Evolutionary conservation across 192 early-diverging fungal genomes (phyloP).

Genomic region (Neocallimastix lanati): DNA sequence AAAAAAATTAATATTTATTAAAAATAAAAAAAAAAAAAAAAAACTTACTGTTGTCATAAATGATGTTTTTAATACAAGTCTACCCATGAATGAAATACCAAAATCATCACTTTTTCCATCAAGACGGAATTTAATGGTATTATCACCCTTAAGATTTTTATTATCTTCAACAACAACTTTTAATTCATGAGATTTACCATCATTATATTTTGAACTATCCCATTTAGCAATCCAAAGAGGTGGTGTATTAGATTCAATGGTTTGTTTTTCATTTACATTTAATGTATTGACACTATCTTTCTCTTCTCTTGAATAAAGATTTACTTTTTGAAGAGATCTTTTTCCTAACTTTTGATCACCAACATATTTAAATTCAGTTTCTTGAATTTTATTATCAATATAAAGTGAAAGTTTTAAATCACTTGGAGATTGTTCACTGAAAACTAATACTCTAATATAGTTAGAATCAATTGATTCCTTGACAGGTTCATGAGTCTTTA

Average conservation of each 20-base stretch:
- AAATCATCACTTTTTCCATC: constrained; percentile 22
- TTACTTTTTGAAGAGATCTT: too few species aligned
- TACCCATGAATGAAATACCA: neutral
- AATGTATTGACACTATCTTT: too few species aligned
- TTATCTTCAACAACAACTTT: constrained; percentile 41
- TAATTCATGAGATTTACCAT: constrained; percentile 41
- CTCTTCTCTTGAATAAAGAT: constrained; percentile 12
- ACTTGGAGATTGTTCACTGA: constrained; percentile 23
- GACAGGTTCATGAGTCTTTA: constrained; percentile 54
- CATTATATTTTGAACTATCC: constrained; percentile 49
- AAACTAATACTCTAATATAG: constrained; percentile 66
- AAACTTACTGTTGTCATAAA: neutral
- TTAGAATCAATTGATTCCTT: constrained; percentile 32
- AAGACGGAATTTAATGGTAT: constrained; percentile 41
- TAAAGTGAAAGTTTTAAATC: constrained; percentile 18
- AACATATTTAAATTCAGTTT: constrained; percentile 14
- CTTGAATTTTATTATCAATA: constrained; percentile 27
- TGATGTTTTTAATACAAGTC: neutral
- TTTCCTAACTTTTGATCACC: neutral
- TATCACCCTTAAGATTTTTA: constrained; percentile 21
- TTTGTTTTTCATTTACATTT: constrained; percentile 6
- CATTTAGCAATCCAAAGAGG: constrained; percentile 60
- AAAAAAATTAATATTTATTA: too few species aligned
- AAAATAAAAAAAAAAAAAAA: too few species aligned
- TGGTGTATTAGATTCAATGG: constrained; percentile 13